Evolutionary conservation across 108 stramenopile species (phyloP), one percentile per base, ranked within the genome.

Genomic region (Nitzschia sp.): DNA sequence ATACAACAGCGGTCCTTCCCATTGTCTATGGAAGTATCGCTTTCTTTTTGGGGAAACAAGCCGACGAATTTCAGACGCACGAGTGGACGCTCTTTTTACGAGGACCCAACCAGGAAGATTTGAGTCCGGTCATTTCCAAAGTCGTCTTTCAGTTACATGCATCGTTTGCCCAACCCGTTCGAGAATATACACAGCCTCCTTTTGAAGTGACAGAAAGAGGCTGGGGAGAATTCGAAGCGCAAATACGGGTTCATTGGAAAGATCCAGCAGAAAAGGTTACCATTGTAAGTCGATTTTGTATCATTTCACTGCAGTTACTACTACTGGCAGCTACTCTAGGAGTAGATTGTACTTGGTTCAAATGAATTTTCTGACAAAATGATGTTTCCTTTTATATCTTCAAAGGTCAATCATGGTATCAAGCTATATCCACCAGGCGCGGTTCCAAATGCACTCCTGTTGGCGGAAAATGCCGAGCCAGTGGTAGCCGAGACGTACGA

Each of bases 191-290:
- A 0, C 67, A 80, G 64, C 90, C 95, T 32, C 95, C 95, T 24
- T 96, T 83, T 68, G 90, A 93, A 72, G 95, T 96, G 1, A 97
- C 96, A 2, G 97, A 99, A 71, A 89, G 77, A 62, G 98, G 98
- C 35, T 99, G 98, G 98, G 98, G 98, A 21, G 98, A 99, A 75
- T 99, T 99, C 75, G 97, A 99, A 78, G 97, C 96, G 0, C 85
- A 84, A 59, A 95, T 99, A 30, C 79, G 90, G 15, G 89, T 99
- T 53, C 73, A 89, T 55, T 97, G 97, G 88, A 88, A 72, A 54
- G 97, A 97, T 69, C 80, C 89, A 24, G 71, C 72, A 18, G 97
- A 98, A 72, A 77, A 83, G 59, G 54, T 86, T 0, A 83, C 68
- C 13, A 45, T 84, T 55, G 81, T 81, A 59, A 54, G 82, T 67